A percentile compares a stretch with the other conserved stretches of the same genome.
Evolutionary conservation across 768 basidiomycete species (phyloP).

Genomic region (Pisolithus tinctorius): DNA sequence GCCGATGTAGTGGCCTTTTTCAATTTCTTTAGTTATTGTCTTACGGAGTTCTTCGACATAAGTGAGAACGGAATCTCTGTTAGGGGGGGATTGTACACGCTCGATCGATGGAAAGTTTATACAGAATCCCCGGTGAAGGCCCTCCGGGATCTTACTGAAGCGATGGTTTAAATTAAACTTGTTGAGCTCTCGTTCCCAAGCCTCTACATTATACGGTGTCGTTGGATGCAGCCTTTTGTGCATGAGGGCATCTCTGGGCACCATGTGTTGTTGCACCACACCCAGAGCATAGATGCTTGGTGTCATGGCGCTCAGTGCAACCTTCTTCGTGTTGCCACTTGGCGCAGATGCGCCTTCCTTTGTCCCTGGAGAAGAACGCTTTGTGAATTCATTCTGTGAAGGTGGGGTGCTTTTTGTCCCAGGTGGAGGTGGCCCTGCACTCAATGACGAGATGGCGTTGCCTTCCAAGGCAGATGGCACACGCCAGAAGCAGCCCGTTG

Average conservation of each 20-base stretch:
- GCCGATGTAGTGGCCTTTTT: neutral
- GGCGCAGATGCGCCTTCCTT: neutral
- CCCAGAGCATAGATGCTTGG: neutral
- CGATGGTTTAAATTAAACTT: neutral
- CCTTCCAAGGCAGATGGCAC: too few relatives aligned
- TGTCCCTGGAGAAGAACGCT: too few relatives aligned
- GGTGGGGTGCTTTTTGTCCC: too few relatives aligned
- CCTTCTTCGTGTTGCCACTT: neutral
- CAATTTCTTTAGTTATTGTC: too few relatives aligned
- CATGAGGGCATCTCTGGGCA: neutral
- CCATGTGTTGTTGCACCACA: neutral
- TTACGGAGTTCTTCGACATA: too few relatives aligned
- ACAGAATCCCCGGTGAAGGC: neutral
- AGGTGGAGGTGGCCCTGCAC: too few relatives aligned
- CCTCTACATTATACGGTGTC: neutral
- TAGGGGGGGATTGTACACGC: too few relatives aligned
- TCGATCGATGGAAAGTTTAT: neutral
- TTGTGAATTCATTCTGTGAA: too few relatives aligned
- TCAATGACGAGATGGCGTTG: too few relatives aligned
- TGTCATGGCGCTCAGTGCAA: neutral
- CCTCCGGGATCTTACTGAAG: neutral
- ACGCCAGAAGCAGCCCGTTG: too few relatives aligned
- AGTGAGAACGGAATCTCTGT: too few relatives aligned
- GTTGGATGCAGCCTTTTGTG: neutral
- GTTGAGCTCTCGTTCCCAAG: neutral